A percentile compares a stretch with the other conserved stretches of the same genome.
These are phyloP conservation scores for Graphiopsis chlorocephala DNA, from an alignment of 2,329 filamentous ascomycete genomes.

Conservation along the genomic window DNA sequence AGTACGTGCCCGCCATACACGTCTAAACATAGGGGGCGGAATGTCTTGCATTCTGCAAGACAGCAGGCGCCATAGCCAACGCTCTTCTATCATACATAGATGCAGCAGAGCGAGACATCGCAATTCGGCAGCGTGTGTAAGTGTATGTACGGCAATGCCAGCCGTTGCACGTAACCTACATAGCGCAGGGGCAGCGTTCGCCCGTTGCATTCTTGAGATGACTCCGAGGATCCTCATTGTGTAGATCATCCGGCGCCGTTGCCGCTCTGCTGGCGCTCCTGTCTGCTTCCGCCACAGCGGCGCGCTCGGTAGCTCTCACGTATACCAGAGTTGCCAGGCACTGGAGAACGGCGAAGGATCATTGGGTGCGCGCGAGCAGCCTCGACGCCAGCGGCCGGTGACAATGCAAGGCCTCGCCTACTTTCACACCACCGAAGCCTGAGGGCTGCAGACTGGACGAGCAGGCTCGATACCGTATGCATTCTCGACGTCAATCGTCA, in stretches of 20 bases:
- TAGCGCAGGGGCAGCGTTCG: constrained; percentile 16
- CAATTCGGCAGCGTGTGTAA: not conserved
- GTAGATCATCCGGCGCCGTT: constrained; percentile 33
- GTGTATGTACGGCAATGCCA: not conserved
- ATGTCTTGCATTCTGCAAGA: constrained; percentile 17
- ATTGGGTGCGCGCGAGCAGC: constrained; percentile 1
- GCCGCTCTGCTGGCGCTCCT: constrained; percentile 1
- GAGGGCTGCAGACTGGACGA: not conserved
- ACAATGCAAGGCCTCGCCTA: constrained; percentile 4
- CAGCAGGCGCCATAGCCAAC: constrained; percentile 15
- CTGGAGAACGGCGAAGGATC: constrained; percentile 3
- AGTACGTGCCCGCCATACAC: not conserved
- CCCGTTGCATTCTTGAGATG: constrained; percentile 10
- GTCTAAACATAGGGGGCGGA: constrained; percentile 1
- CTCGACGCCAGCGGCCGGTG: not conserved
- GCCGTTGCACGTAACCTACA: constrained; percentile 7
- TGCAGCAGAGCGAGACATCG: constrained; percentile 7
- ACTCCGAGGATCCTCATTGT: constrained; percentile 32
- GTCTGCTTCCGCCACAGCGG: not conserved
- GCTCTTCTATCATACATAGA: constrained; percentile 6
- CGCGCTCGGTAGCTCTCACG: not conserved
- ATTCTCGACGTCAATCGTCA: constrained; percentile 10
- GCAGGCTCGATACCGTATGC: not conserved
- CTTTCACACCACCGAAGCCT: not conserved
- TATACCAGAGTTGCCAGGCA: not conserved